Evolutionary conservation across 768 basidiomycete species (phyloP).

Genomic region (Russula griseocarnosa): DNA sequence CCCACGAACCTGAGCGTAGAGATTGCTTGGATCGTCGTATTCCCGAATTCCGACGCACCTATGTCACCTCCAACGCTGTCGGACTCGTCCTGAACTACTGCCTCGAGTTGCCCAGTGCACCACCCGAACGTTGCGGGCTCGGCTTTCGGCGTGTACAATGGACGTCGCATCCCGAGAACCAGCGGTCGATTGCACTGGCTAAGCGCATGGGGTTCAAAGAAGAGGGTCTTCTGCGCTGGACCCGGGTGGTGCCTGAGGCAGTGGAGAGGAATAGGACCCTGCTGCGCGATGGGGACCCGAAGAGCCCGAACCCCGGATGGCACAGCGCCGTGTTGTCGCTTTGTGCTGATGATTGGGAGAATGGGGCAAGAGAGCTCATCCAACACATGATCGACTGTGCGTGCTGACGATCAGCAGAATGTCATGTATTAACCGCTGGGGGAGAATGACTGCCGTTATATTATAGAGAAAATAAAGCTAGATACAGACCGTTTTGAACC

Average conservation of each 20-base stretch:
- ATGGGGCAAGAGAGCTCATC: constrained; percentile 38
- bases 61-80: constrained; percentile 32
- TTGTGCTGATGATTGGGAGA: constrained; percentile 63
- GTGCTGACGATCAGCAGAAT: not conserved
- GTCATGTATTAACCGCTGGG: too few species aligned
- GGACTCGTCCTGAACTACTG: constrained; percentile 42
- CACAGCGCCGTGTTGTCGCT: constrained; percentile 49
- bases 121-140: constrained; percentile 33
- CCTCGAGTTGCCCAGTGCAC: constrained; percentile 31
- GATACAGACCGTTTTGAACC: too few species aligned
- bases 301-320: constrained; percentile 37
- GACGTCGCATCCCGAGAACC: constrained; percentile 40
- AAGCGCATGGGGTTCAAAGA: constrained; percentile 44
- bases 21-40: constrained; percentile 21
- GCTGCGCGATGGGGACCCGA: constrained; percentile 33
- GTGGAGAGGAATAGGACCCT: constrained; percentile 11
- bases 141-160: constrained; percentile 47
- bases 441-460: too few species aligned
- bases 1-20: constrained; percentile 13
- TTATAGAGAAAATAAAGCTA: too few species aligned
- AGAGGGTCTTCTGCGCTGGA: constrained; percentile 44
- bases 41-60: constrained; percentile 22
- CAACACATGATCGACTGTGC: constrained; percentile 33
- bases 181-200: constrained; percentile 39
- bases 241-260: constrained; percentile 33